Evolutionary conservation across 768 basidiomycete species (phyloP).

Genomic region (Macrolepiota albuminosa): DNA sequence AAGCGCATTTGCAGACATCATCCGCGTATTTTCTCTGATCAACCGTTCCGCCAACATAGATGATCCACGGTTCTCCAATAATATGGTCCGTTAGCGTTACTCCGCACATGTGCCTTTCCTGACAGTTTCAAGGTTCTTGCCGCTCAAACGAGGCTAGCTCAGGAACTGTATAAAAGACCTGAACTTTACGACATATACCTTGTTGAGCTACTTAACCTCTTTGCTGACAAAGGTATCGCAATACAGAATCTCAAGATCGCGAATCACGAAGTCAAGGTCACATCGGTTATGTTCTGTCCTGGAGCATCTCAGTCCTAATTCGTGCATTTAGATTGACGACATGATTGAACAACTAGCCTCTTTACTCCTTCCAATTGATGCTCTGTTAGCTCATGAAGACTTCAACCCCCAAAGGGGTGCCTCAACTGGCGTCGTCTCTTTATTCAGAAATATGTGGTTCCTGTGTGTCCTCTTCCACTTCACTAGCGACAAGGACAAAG

Average conservation of each 20-base stretch:
- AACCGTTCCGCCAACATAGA: slow-evolving; percentile 86
- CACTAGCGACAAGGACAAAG: slow-evolving; percentile 48
- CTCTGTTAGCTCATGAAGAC: slow-evolving; percentile 67
- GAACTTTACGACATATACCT: slow-evolving; percentile 80
- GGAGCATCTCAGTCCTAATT: not conserved
- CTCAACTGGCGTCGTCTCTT: slow-evolving; percentile 55
- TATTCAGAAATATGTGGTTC: slow-evolving; percentile 96
- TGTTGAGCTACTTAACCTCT: slow-evolving; percentile 78
- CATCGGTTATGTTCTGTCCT: slow-evolving; percentile 2
- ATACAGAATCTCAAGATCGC: slow-evolving; percentile 78
- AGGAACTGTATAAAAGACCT: slow-evolving; percentile 66
- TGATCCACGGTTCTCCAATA: slow-evolving; percentile 84
- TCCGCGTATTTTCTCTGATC: slow-evolving; percentile 77
- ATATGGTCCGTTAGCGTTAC: slow-evolving; percentile 53
- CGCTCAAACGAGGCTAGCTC: slow-evolving; percentile 86
- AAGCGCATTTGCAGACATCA: slow-evolving; percentile 76
- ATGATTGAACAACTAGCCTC: slow-evolving; percentile 87
- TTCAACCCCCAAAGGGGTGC: slow-evolving; percentile 57
- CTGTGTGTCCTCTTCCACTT: slow-evolving; percentile 85
- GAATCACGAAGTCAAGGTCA: slow-evolving; percentile 63
- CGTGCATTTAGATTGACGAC: slow-evolving; percentile 55
- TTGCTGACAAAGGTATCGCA: slow-evolving; percentile 86
- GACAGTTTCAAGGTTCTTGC: slow-evolving; percentile 60
- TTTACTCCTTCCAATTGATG: slow-evolving; percentile 86
- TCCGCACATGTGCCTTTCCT: not conserved